Conservation (phyloP, 805 yeast species). For the Saccharomycopsis schoenii region DNA sequence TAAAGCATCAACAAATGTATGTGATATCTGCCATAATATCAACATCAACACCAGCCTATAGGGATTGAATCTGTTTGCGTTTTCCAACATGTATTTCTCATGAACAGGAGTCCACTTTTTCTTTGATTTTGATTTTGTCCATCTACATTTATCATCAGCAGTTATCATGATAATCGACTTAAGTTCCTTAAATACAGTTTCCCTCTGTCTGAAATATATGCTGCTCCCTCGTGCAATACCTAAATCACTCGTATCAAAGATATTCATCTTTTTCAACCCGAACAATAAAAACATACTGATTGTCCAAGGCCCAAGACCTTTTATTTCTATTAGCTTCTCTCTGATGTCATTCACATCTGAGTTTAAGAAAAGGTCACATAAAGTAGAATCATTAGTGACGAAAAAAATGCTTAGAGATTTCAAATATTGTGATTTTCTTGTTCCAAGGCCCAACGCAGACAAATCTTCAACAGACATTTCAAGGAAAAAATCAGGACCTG, state of each 20-base stretch:
- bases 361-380: slow-evolving; percentile 27
- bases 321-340: slow-evolving; percentile 40
- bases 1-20: slow-evolving; percentile 38
- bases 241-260: slow-evolving; percentile 69
- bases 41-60: slow-evolving; percentile 60
- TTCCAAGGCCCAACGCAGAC: slow-evolving; percentile 58
- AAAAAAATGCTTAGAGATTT: slow-evolving; percentile 46
- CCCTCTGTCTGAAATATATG: slow-evolving; percentile 43
- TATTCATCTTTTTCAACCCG: slow-evolving; percentile 54
- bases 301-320: slow-evolving; percentile 80
- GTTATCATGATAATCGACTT: slow-evolving; percentile 4
- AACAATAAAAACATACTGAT: slow-evolving; percentile 80
- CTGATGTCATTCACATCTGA: slow-evolving; percentile 37
- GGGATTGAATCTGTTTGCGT: slow-evolving; percentile 56
- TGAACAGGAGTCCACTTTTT: slow-evolving; percentile 60
- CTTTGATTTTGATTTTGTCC: slow-evolving; percentile 32
- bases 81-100: slow-evolving; percentile 44
- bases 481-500: slow-evolving; percentile 42
- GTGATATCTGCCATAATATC: slow-evolving; percentile 61
- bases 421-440: slow-evolving; percentile 55
- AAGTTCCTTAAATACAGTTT: slow-evolving; percentile 27
- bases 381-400: slow-evolving; percentile 27
- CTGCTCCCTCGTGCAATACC: slow-evolving; percentile 81
- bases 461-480: slow-evolving; percentile 36
- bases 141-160: slow-evolving; percentile 25